Percentiles rank a stretch among this genome's conserved stretches.
These are phyloP conservation scores for Sechiopsis laciniata DNA, from an alignment of 306 rosid species.

Conservation along the genomic window DNA sequence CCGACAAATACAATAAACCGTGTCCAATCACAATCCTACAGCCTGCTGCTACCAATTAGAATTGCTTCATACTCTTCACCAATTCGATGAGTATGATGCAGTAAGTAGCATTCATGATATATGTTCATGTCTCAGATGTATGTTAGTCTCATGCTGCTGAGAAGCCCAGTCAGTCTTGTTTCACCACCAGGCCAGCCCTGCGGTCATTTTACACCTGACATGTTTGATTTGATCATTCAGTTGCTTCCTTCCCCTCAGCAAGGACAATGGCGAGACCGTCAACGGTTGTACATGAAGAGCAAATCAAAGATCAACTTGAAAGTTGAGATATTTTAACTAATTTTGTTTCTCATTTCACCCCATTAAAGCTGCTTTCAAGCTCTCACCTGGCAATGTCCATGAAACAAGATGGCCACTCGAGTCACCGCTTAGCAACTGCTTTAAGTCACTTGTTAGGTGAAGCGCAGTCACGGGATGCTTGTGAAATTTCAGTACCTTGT, in stretches of 20 bases:
- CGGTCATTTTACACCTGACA: constrained; percentile 24
- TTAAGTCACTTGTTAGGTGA: constrained; percentile 66
- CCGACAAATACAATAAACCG: constrained; percentile 10
- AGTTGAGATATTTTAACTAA: constrained; percentile 37
- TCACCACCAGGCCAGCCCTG: constrained; percentile 44
- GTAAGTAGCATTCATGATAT: constrained; percentile 8
- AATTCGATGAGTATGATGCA: constrained; percentile 5
- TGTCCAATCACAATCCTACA: constrained; percentile 12
- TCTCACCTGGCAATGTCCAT: constrained; percentile 86
- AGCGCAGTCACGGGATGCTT: constrained; percentile 89
- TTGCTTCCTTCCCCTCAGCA: constrained; percentile 26
- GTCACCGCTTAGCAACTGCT: constrained; percentile 92
- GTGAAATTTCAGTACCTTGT: constrained; percentile 77
- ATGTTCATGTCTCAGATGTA: constrained; percentile 9
- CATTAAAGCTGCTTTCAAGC: constrained; percentile 49
- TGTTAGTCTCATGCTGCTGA: constrained; percentile 9
- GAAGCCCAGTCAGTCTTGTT: constrained; percentile 23
- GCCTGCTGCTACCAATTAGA: constrained; percentile 9
- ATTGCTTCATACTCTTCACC: constrained; percentile 15
- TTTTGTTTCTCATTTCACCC: constrained; percentile 48
- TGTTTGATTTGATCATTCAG: constrained; percentile 28
- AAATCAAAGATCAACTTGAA: constrained; percentile 32
- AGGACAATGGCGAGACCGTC: constrained; percentile 27
- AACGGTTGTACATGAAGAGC: constrained; percentile 32
- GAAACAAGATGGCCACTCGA: constrained; percentile 76